These are phyloP conservation scores for Mucor ambiguus DNA, from an alignment of 371 early-diverging fungal species.

Conservation along the genomic window DNA sequence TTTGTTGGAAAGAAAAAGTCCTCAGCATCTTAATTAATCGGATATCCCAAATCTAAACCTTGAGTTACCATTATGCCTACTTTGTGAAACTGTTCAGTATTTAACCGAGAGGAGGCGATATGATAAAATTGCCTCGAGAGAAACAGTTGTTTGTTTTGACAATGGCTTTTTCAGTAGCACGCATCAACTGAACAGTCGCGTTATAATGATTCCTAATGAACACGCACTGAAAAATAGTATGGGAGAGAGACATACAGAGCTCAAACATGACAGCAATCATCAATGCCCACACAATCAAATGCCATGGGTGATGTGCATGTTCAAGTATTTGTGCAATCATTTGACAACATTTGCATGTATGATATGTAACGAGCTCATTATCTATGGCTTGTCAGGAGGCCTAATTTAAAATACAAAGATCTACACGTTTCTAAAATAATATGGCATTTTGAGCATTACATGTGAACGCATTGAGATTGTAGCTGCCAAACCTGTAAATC, in stretches of 20 bases:
- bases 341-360: background rate
- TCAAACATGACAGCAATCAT: background rate
- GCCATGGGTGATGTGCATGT: background rate
- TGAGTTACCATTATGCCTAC: conserved; percentile 5
- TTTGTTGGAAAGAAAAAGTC: background rate
- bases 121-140: background rate
- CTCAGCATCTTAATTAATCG: background rate
- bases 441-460: background rate
- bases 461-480: background rate
- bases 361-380: background rate
- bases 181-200: background rate
- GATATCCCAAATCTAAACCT: background rate
- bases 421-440: background rate
- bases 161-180: background rate
- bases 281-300: background rate
- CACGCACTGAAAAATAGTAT: background rate
- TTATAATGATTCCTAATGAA: background rate
- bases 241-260: background rate
- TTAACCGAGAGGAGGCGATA: background rate
- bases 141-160: background rate
- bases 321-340: background rate
- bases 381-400: background rate
- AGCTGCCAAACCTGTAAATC: background rate
- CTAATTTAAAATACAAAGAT: conserved; percentile 5
- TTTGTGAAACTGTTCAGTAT: background rate